Percentiles rank a stretch among this genome's conserved stretches.
Evolutionary conservation across 768 basidiomycete species (phyloP).

Genomic region (Tricholoma matsutake): DNA sequence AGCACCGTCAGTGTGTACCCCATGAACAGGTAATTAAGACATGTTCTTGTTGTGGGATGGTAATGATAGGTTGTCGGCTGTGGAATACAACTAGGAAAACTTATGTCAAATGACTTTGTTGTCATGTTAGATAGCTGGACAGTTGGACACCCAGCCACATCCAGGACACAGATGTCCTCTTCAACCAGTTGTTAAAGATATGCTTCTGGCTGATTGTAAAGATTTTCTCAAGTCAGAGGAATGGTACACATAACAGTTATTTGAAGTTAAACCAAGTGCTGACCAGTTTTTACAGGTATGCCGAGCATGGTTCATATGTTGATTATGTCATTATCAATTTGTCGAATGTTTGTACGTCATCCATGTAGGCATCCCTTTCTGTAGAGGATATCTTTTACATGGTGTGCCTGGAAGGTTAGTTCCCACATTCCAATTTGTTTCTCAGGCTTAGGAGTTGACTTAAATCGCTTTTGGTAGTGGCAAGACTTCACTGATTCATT

Average conservation of each 20-base stretch:
- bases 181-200: constrained; percentile 87
- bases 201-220: constrained; percentile 84
- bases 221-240: constrained; percentile 83
- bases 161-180: constrained; percentile 78
- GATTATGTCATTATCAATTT: constrained; percentile 7
- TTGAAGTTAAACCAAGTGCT: constrained; percentile 11
- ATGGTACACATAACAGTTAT: constrained; percentile 50
- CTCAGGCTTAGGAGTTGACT: constrained; percentile 14
- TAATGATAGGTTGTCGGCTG: no score
- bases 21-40: no score
- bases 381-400: constrained; percentile 80
- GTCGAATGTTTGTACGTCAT: constrained; percentile 2
- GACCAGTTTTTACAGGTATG: constrained; percentile 59
- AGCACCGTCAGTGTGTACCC: no score
- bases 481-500: constrained; percentile 85
- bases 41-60: no score
- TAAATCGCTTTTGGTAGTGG: constrained; percentile 46
- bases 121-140: no score
- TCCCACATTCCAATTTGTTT: constrained; percentile 3
- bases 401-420: constrained; percentile 81
- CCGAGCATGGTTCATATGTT: constrained; percentile 66
- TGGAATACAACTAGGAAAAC: no score
- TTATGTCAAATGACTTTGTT: no score
- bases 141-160: no score
- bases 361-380: constrained; percentile 75